Evolutionary conservation across 1,284 basidiomycete genomes (phyloP).

Genomic region (Ceratobasidium papillatum): DNA sequence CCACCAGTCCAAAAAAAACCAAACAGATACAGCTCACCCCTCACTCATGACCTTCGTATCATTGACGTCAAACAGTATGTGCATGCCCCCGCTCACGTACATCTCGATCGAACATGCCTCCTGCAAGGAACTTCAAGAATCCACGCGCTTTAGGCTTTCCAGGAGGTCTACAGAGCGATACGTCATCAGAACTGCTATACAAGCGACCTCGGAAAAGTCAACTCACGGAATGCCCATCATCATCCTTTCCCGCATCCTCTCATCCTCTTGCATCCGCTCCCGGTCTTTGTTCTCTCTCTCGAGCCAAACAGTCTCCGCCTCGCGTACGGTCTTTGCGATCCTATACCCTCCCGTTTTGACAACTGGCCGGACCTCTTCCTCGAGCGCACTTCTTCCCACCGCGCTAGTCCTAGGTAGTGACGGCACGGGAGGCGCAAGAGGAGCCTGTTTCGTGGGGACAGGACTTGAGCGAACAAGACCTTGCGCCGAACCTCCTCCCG

Average conservation of each 20-base stretch:
- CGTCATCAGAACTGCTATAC: background rate
- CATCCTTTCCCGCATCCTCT: constrained; percentile 17
- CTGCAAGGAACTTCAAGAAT: background rate
- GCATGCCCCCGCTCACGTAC: background rate
- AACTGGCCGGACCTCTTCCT: background rate
- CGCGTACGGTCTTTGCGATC: constrained; percentile 23
- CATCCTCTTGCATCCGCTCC: constrained; percentile 10
- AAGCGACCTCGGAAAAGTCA: background rate
- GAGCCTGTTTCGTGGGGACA: background rate
- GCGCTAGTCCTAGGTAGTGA: background rate
- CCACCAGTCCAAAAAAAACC: background rate
- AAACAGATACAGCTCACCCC: too few relatives aligned
- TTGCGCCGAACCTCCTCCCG: constrained; percentile 26
- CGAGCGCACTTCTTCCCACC: background rate
- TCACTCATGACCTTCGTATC: background rate
- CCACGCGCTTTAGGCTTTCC: background rate
- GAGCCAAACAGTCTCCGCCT: constrained; percentile 21
- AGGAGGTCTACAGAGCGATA: background rate
- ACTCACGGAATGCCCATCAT: background rate
- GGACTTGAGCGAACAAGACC: constrained; percentile 16
- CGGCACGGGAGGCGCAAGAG: background rate
- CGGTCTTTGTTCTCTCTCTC: constrained; percentile 22
- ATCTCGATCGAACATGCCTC: background rate
- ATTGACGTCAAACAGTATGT: constrained; percentile 8
- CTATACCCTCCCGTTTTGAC: constrained; percentile 14